Evolutionary conservation across 192 early-diverging fungal species (phyloP).

Genomic region (Mortierella alpina): DNA sequence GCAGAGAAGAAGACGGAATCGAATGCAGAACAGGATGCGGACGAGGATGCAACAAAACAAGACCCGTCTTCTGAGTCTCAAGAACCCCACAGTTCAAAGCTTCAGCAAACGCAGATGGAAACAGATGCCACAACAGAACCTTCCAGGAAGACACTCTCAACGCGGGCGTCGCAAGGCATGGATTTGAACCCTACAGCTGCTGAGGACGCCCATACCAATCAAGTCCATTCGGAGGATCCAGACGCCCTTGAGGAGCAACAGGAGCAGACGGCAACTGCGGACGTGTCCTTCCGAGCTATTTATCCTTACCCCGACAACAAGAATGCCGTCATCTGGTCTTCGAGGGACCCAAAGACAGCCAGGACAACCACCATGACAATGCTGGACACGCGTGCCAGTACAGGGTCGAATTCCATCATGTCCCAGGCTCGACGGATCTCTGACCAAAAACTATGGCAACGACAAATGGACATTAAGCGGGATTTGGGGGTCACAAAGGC

Average conservation of each 20-base stretch:
- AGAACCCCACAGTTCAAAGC: too few species aligned
- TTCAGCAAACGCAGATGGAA: too few species aligned
- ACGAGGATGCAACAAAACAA: too few species aligned
- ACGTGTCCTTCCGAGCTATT: constrained; percentile 6
- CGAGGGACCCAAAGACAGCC: constrained; percentile 20
- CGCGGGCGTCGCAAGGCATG: too few species aligned
- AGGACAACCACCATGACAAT: constrained; percentile 30
- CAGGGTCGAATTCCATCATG: constrained; percentile 24
- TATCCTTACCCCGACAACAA: constrained; percentile 38
- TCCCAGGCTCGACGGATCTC: constrained; percentile 30
- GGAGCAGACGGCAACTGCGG: neutral
- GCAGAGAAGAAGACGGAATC: too few species aligned
- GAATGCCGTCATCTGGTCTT: constrained; percentile 20
- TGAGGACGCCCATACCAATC: too few species aligned
- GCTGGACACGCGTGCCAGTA: constrained; percentile 37
- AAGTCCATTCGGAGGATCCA: neutral
- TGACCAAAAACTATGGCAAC: constrained; percentile 27
- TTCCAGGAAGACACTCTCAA: too few species aligned
- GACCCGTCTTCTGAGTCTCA: too few species aligned
- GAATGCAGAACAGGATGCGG: too few species aligned
- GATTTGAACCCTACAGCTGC: too few species aligned
- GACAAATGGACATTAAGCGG: constrained; percentile 29
- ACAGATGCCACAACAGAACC: too few species aligned
- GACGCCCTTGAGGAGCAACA: too few species aligned
- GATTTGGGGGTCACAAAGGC: neutral